Conservation (phyloP, 169 alveolate species). For the Hepatocystis sp. region DNA sequence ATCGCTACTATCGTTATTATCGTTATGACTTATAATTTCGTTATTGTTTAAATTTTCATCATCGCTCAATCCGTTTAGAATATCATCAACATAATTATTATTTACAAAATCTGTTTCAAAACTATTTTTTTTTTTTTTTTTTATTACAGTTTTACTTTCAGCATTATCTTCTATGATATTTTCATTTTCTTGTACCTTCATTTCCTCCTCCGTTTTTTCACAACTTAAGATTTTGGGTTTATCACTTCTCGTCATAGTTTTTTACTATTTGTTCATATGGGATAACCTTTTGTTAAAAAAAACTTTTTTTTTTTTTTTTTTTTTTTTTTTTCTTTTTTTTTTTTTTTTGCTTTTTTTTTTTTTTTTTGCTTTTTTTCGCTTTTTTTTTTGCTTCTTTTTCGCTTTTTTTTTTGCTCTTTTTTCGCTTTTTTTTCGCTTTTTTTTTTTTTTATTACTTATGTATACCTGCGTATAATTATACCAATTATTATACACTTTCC, state of each 20-base stretch:
- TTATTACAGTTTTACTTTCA: background rate
- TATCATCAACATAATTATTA: conserved; percentile 14
- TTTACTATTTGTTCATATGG: no score
- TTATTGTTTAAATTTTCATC: conserved; percentile 11
- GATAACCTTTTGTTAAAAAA: no score
- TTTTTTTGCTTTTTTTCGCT: background rate
- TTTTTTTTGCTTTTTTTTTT: background rate
- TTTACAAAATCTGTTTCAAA: no score
- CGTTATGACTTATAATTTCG: no score
- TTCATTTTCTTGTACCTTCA: background rate
- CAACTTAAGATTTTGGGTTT: no score
- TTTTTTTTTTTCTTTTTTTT: background rate
- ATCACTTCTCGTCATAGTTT: no score
- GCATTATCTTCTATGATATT: background rate
- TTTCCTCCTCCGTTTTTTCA: background rate
- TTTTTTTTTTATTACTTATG: no score
- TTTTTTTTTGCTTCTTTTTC: background rate
- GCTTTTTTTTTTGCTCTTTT: background rate
- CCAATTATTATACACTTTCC: conserved; percentile 2
- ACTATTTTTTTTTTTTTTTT: no score
- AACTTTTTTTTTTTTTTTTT: background rate
- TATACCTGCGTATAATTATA: no score
- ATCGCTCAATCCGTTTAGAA: conserved; percentile 30
- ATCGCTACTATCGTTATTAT: no score
- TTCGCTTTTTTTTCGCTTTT: no score